Percentiles rank a stretch among this genome's conserved stretches.
Evolutionary conservation across 1,284 basidiomycete species (phyloP).

Genomic region (Vanrija humicola): DNA sequence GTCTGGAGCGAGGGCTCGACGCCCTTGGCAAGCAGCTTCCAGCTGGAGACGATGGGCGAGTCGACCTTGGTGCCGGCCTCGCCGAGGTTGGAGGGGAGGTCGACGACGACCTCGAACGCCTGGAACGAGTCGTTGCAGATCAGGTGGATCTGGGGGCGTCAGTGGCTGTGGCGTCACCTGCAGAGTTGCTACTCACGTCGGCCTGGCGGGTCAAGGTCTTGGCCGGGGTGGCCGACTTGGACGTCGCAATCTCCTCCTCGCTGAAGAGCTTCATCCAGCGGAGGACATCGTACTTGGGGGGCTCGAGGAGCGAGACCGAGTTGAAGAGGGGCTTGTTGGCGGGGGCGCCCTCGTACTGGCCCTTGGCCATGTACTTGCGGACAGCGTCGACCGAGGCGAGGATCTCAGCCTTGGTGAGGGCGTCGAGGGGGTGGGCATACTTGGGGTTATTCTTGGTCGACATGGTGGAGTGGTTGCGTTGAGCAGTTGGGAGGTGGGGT

Average conservation of each 20-base stretch:
- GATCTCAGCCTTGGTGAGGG: slow-evolving; percentile 47
- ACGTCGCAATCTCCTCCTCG: slow-evolving; percentile 30
- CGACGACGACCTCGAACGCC: slow-evolving; percentile 44
- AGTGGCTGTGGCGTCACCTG: background rate
- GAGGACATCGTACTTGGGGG: slow-evolving; percentile 42
- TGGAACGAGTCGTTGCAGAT: slow-evolving; percentile 47
- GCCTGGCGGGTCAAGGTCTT: slow-evolving; percentile 33
- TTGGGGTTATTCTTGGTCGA: too few relatives aligned
- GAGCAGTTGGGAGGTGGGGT: background rate
- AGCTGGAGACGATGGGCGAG: slow-evolving; percentile 30
- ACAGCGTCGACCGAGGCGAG: slow-evolving; percentile 33
- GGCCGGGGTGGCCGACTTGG: slow-evolving; percentile 7
- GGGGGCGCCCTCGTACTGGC: slow-evolving; percentile 16
- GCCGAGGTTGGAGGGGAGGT: slow-evolving; percentile 44
- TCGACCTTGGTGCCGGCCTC: slow-evolving; percentile 10
- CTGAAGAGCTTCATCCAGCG: slow-evolving; percentile 41
- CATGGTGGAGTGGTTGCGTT: background rate
- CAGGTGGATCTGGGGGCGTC: slow-evolving; percentile 38
- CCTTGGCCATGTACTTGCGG: slow-evolving; percentile 28
- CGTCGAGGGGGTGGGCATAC: slow-evolving; percentile 50
- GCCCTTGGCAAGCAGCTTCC: slow-evolving; percentile 44
- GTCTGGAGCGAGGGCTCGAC: slow-evolving; percentile 51
- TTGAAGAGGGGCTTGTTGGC: slow-evolving; percentile 38
- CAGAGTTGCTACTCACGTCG: slow-evolving; percentile 31
- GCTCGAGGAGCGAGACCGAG: slow-evolving; percentile 44